Evolutionary conservation across 164 flowering plant genomes (phyloP).

Genomic region (Berberis thunbergii): DNA sequence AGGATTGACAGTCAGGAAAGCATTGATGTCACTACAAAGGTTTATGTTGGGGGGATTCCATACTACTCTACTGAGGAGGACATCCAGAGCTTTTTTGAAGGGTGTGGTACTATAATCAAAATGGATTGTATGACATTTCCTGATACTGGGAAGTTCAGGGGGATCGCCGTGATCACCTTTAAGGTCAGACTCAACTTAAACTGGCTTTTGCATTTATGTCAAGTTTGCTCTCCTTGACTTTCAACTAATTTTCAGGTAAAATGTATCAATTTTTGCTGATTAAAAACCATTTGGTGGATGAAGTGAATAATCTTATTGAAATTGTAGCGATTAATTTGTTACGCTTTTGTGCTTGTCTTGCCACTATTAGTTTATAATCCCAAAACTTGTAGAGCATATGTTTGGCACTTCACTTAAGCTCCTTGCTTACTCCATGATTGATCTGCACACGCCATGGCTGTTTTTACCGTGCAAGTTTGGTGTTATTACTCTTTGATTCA

Average conservation of each 20-base stretch:
- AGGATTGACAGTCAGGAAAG: constrained; percentile 34
- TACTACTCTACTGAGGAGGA: constrained; percentile 86
- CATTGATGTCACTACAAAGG: constrained; percentile 34
- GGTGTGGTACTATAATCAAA: constrained; percentile 77
- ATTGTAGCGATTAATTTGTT: no score
- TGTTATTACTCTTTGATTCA: no score
- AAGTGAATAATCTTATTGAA: no score
- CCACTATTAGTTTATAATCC: no score
- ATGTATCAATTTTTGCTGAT: no score
- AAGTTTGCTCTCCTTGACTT: neutral
- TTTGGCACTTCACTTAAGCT: no score
- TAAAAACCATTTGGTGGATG: no score
- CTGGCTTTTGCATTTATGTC: neutral
- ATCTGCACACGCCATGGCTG: no score
- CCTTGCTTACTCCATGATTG: no score
- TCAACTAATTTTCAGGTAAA: neutral
- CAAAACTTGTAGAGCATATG: no score
- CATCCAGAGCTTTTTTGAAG: constrained; percentile 71
- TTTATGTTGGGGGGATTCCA: constrained; percentile 96
- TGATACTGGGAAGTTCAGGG: constrained; percentile 89
- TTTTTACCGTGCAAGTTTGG: no score
- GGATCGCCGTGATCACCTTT: constrained; percentile 78
- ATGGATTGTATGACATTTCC: constrained; percentile 79
- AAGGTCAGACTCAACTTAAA: constrained; percentile 33
- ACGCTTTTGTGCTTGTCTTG: no score